These are phyloP conservation scores for Caulochytrium protostelioides DNA, from an alignment of 371 early-diverging fungal species.

Conservation along the genomic window DNA sequence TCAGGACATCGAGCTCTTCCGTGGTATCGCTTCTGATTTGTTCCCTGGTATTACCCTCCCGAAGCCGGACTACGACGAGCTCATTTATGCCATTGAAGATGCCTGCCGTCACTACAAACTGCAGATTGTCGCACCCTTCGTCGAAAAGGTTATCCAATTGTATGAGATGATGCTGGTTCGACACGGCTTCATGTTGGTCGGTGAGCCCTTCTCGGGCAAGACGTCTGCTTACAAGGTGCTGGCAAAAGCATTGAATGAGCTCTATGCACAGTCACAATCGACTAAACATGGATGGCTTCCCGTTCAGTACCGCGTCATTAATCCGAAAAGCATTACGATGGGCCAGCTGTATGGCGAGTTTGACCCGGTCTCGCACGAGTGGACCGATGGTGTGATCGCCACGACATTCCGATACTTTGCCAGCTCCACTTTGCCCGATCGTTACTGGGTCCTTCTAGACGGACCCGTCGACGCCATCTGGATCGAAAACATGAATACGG, in stretches of 20 bases:
- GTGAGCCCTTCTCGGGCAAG: conserved; percentile 31
- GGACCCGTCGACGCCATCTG: conserved; percentile 38
- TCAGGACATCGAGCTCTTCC: conserved; percentile 33
- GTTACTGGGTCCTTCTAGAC: conserved; percentile 40
- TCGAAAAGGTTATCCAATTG: conserved; percentile 31
- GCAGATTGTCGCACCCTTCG: conserved; percentile 24
- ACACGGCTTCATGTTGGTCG: conserved; percentile 38
- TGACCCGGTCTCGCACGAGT: conserved; percentile 34
- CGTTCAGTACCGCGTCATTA: conserved; percentile 22
- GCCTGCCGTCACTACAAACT: conserved; percentile 17
- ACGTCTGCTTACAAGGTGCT: conserved; percentile 26
- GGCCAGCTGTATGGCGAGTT: conserved; percentile 33
- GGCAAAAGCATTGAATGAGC: conserved; percentile 22
- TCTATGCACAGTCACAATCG: conserved; percentile 9
- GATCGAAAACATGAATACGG: conserved; percentile 43
- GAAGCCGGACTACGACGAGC: conserved; percentile 26
- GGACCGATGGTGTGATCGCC: conserved; percentile 37
- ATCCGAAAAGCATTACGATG: conserved; percentile 36
- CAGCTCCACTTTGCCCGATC: conserved; percentile 19
- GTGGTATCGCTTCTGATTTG: conserved; percentile 28
- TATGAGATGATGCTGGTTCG: conserved; percentile 37
- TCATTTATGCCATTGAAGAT: conserved; percentile 18
- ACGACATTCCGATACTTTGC: conserved; percentile 23
- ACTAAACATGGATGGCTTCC: conserved; percentile 13
- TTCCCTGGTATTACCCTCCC: conserved; percentile 33